Evolutionary conservation across 108 stramenopile genomes (phyloP).

Genomic region (Schizochytrium sp.): DNA sequence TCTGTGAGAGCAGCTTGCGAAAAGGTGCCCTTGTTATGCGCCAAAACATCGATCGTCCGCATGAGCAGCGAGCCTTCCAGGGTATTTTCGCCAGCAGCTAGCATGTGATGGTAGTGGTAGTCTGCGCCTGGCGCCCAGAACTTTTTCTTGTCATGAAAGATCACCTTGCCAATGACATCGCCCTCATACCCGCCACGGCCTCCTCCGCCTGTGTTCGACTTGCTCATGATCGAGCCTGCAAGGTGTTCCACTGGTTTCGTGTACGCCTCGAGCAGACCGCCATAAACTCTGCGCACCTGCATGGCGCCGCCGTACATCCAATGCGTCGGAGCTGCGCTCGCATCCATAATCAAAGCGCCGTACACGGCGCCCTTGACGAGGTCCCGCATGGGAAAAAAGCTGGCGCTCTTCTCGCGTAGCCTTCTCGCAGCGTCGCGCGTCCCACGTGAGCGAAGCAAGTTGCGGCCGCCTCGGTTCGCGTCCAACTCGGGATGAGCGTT

Average conservation of each 20-base stretch:
- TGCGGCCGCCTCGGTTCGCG: too few species aligned
- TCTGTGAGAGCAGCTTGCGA: slow-evolving; percentile 57
- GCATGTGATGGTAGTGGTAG: slow-evolving; percentile 70
- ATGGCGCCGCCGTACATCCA: slow-evolving; percentile 71
- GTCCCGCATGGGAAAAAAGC: background rate
- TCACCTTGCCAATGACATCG: slow-evolving; percentile 67
- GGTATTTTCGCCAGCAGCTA: slow-evolving; percentile 69
- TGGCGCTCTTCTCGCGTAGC: too few species aligned
- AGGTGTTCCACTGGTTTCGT: slow-evolving; percentile 49
- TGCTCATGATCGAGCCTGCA: slow-evolving; percentile 67
- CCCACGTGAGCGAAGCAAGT: too few species aligned
- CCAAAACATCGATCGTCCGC: slow-evolving; percentile 44
- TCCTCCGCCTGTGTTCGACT: slow-evolving; percentile 69
- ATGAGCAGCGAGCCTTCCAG: slow-evolving; percentile 62
- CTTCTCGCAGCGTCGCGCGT: too few species aligned
- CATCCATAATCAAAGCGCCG: slow-evolving; percentile 64
- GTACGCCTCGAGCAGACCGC: slow-evolving; percentile 51
- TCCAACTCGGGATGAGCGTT: too few species aligned
- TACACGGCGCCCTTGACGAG: slow-evolving; percentile 34
- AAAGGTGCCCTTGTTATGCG: slow-evolving; percentile 38
- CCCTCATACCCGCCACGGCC: slow-evolving; percentile 48
- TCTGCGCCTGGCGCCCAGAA: slow-evolving; percentile 62
- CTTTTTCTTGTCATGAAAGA: slow-evolving; percentile 68
- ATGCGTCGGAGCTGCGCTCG: slow-evolving; percentile 67
- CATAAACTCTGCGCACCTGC: slow-evolving; percentile 61